Evolutionary conservation across 2,329 filamentous ascomycete genomes (phyloP).

Genomic region (Lasiodiplodia hormozganensis): DNA sequence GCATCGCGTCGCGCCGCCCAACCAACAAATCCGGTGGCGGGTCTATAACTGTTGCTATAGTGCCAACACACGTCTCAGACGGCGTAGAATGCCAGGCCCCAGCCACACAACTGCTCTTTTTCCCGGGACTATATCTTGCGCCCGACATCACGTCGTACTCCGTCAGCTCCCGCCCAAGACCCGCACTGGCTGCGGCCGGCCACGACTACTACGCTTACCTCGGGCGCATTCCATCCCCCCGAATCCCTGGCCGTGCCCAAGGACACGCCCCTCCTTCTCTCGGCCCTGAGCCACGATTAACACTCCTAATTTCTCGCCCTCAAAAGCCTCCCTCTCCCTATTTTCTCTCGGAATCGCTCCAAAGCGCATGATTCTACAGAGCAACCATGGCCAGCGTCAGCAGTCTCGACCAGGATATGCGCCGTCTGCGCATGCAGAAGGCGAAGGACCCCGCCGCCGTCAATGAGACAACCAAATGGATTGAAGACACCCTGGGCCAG

Average conservation of each 20-base stretch:
- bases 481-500: constrained; percentile 80
- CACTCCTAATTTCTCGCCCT: constrained; percentile 11
- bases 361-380: neutral
- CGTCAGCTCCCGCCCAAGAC: constrained; percentile 7
- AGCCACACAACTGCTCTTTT: constrained; percentile 1
- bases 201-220: constrained; percentile 6
- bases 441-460: constrained; percentile 93
- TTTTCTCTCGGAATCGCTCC: neutral
- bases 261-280: constrained; percentile 24
- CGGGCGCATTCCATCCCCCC: constrained; percentile 17
- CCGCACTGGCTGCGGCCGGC: constrained; percentile 20
- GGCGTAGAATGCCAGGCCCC: neutral
- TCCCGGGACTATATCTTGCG: constrained; percentile 10
- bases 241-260: constrained; percentile 24
- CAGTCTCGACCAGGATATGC: constrained; percentile 94
- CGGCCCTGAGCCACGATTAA: constrained; percentile 22
- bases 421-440: constrained; percentile 87
- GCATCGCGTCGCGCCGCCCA: neutral
- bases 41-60: constrained; percentile 1
- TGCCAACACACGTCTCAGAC: neutral
- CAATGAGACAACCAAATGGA: constrained; percentile 84
- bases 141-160: neutral
- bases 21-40: constrained; percentile 4
- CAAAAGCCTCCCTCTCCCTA: constrained; percentile 32
- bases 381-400: constrained; percentile 85